Evolutionary conservation across 2,329 filamentous ascomycete genomes (phyloP), one percentile per base, ranked within the genome.

Genomic region (Cytospora leucostoma): DNA sequence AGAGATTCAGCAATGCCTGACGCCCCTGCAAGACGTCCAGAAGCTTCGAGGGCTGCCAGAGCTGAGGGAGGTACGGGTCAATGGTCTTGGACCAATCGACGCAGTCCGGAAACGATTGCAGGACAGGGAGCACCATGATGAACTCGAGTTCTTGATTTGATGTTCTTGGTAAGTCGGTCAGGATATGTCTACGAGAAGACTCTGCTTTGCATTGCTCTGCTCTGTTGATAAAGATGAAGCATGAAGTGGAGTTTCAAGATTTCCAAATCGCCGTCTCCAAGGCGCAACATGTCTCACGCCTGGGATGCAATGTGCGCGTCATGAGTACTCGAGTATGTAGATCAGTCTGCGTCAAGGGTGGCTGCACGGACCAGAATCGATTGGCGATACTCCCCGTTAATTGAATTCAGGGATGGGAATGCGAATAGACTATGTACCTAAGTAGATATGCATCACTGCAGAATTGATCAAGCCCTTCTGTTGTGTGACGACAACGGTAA

Each of bases 51-150:
- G 92, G 91, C 37, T 97, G 82, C 70, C 84, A 84, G 63, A 93
- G 80, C 74, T 93, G 88, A 11, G 84, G 80, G 53, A 92, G 72
- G 74, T 86, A 97, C 11, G 93, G 93, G 68, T 86, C 79, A 68
- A 97, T 88, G 0, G 90, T 91, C 70, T 86, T 85, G 68, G 82
- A 79, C 76, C 88, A 96, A 75, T 93, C 88, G 68, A 89, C 86
- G 75, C 90, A 94, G 68, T 96, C 92, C 67, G 82, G 78, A 13
- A 95, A 79, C 44, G 85, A 83, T 67, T 85, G 84, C 68, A 97
- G 78, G n/a, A 82, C 75, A 7, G 93, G 92, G 21, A 97, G 78
- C 66, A 88, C 84, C 88, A 94, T 90, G 63, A 60, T 66, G 49
- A 51, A 12, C 53, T 3, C 8, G 3, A 13, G 12, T 37, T 37